A percentile compares a stretch with the other conserved stretches of the same genome.
phyloP scores from a whole-genome alignment of 805 yeast species.

The Kodamaea sagamina region DNA sequence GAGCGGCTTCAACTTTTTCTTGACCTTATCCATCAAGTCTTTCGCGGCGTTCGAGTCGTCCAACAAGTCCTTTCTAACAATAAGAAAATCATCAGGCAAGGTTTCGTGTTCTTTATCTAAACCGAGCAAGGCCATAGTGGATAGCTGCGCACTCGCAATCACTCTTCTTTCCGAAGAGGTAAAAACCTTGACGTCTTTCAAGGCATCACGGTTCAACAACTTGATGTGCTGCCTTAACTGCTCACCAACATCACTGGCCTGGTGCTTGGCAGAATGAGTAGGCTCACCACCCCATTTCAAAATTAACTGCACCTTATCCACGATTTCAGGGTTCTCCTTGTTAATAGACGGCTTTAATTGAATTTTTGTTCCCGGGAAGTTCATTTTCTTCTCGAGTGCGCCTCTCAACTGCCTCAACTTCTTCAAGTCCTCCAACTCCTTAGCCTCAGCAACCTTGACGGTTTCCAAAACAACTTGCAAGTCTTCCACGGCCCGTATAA shows the following conservation, averaged over 20 bases:
- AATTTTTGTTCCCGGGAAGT: slow-evolving; percentile 93
- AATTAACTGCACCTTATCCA: slow-evolving; percentile 93
- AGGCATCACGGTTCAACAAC: slow-evolving; percentile 77
- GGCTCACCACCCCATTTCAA: slow-evolving; percentile 99
- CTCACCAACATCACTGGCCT: slow-evolving; percentile 93
- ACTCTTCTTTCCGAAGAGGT: slow-evolving; percentile 96
- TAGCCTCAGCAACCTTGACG: slow-evolving; percentile 76
- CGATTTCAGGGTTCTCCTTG: slow-evolving; percentile 58
- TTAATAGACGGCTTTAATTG: slow-evolving; percentile 88
- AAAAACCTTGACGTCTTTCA: slow-evolving; percentile 81
- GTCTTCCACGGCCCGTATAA: slow-evolving; percentile 86
- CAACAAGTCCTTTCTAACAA: slow-evolving; percentile 82
- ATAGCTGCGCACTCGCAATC: slow-evolving; percentile 84
- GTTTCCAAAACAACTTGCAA: slow-evolving; percentile 83
- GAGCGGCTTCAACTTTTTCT: slow-evolving; percentile 91
- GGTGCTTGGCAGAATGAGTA: slow-evolving; percentile 94
- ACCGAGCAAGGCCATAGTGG: slow-evolving; percentile 75
- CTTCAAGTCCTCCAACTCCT: slow-evolving; percentile 74
- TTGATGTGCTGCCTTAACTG: slow-evolving; percentile 91
- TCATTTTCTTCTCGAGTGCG: slow-evolving; percentile 85
- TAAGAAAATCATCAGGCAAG: slow-evolving; percentile 74
- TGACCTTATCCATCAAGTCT: slow-evolving; percentile 95
- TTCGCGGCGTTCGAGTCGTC: slow-evolving; percentile 99
- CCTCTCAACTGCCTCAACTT: slow-evolving; percentile 75
- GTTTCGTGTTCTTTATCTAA: slow-evolving; percentile 51